Conservation (phyloP, 1,284 basidiomycete species). For the Pseudozyma pruni region DNA sequence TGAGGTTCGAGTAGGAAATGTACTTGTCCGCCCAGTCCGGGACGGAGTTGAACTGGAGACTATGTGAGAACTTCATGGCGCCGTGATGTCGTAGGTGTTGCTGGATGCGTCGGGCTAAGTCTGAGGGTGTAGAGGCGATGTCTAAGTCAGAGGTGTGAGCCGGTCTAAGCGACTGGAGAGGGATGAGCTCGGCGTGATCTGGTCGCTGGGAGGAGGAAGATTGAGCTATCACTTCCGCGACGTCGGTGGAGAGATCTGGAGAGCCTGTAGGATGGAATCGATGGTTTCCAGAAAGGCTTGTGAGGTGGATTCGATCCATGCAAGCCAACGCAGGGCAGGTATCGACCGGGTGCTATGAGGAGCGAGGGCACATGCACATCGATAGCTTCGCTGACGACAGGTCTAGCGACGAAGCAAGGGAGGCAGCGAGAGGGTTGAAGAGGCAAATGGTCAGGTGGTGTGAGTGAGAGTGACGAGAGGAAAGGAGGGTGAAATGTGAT, state of each 20-base stretch:
- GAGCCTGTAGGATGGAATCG: slow-evolving; percentile 1
- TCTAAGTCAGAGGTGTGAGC: slow-evolving; percentile 8
- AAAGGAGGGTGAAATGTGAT: not conserved
- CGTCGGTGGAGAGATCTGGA: not conserved
- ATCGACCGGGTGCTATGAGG: slow-evolving; percentile 2
- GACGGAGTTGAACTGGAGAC: slow-evolving; percentile 91
- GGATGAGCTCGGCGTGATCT: slow-evolving; percentile 35
- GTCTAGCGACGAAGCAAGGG: not conserved
- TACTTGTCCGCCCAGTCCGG: slow-evolving; percentile 96
- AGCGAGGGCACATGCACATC: slow-evolving; percentile 1
- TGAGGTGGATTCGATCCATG: slow-evolving; percentile 13
- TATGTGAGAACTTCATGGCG: slow-evolving; percentile 71
- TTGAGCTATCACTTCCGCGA: too few species aligned
- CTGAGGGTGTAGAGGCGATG: slow-evolving; percentile 8
- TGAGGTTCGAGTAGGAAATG: slow-evolving; percentile 71
- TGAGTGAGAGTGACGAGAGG: too few species aligned
- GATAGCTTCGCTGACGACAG: not conserved
- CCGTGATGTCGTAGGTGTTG: slow-evolving; percentile 13
- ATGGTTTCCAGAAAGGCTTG: slow-evolving; percentile 7
- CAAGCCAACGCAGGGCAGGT: slow-evolving; percentile 5
- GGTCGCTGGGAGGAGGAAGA: not conserved
- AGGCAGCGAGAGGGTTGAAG: not conserved
- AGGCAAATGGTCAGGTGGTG: not conserved
- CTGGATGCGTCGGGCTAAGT: slow-evolving; percentile 12
- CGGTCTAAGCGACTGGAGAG: slow-evolving; percentile 31